These are phyloP conservation scores for Fomitopsis pulvina DNA, from an alignment of 768 basidiomycete genomes.

Conservation along the genomic window DNA sequence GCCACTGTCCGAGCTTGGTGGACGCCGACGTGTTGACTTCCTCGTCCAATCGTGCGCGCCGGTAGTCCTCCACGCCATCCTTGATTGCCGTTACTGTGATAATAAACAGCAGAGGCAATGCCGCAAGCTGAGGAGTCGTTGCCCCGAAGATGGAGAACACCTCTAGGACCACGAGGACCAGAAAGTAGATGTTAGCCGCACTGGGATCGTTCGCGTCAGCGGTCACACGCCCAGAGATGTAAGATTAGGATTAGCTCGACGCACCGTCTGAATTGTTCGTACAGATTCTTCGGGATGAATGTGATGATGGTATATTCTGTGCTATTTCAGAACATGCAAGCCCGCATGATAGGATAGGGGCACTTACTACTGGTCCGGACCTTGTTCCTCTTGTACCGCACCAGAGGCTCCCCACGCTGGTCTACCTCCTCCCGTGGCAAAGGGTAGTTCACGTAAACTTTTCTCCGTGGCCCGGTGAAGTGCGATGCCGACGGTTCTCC, in stretches of 20 bases:
- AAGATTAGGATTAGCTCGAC: background rate
- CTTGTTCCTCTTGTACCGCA: constrained; percentile 86
- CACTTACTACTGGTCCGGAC: constrained; percentile 84
- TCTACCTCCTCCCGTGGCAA: constrained; percentile 61
- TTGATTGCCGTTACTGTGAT: constrained; percentile 87
- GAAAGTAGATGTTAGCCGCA: constrained; percentile 90
- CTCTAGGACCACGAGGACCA: constrained; percentile 76
- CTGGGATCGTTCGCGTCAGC: constrained; percentile 27
- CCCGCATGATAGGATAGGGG: background rate
- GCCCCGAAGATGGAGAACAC: constrained; percentile 92
- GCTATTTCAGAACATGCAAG: background rate
- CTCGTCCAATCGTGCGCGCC: constrained; percentile 82
- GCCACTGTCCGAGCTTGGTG: constrained; percentile 85
- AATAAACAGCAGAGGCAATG: constrained; percentile 84
- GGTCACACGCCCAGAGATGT: background rate
- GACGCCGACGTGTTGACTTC: constrained; percentile 93
- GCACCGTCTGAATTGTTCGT: constrained; percentile 88
- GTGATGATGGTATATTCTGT: constrained; percentile 86
- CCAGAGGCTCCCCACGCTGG: constrained; percentile 66
- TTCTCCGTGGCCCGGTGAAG: constrained; percentile 50
- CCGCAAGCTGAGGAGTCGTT: constrained; percentile 71
- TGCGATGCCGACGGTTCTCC: constrained; percentile 27
- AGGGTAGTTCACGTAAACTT: constrained; percentile 75
- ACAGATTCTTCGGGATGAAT: constrained; percentile 91
- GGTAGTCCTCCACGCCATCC: constrained; percentile 93